Evolutionary conservation across 2,329 filamentous ascomycete genomes (phyloP).

Genomic region (Nigrograna mackinnonii): DNA sequence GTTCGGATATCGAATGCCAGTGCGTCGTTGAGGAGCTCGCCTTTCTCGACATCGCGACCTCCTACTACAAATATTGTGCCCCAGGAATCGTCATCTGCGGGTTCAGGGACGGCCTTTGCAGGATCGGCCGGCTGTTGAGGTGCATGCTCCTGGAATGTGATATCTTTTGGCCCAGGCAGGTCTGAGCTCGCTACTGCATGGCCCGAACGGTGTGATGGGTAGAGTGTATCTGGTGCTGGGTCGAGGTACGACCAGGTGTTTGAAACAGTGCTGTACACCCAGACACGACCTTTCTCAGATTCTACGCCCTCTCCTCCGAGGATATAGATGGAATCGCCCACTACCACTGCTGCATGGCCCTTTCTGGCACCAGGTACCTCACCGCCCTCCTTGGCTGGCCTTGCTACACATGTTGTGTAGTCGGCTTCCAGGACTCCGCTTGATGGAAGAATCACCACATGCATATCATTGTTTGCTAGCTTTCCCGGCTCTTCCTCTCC

Average conservation of each 20-base stretch:
- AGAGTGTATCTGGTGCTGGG: constrained; percentile 25
- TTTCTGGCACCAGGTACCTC: constrained; percentile 43
- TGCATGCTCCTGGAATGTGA: constrained; percentile 22
- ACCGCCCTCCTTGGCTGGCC: constrained; percentile 26
- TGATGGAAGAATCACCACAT: constrained; percentile 56
- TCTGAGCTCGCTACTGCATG: constrained; percentile 44
- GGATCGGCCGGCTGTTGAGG: constrained; percentile 48
- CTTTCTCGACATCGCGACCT: constrained; percentile 37
- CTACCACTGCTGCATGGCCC: constrained; percentile 46
- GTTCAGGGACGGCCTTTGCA: constrained; percentile 44
- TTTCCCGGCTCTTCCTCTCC: constrained; percentile 45
- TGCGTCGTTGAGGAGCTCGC: constrained; percentile 45
- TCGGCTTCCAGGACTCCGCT: constrained; percentile 47
- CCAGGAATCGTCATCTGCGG: constrained; percentile 43
- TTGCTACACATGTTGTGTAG: constrained; percentile 40
- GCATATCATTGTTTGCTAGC: constrained; percentile 55
- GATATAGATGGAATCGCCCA: constrained; percentile 50
- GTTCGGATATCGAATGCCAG: constrained; percentile 56
- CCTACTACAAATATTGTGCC: constrained; percentile 58
- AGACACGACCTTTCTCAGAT: constrained; percentile 45
- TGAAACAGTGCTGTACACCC: constrained; percentile 48
- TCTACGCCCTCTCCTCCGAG: constrained; percentile 43
- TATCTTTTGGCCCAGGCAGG: constrained; percentile 40
- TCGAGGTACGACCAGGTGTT: constrained; percentile 47
- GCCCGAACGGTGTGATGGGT: constrained; percentile 33